phyloP scores from a whole-genome alignment of 83 land plant species.

The Picea abies region DNA sequence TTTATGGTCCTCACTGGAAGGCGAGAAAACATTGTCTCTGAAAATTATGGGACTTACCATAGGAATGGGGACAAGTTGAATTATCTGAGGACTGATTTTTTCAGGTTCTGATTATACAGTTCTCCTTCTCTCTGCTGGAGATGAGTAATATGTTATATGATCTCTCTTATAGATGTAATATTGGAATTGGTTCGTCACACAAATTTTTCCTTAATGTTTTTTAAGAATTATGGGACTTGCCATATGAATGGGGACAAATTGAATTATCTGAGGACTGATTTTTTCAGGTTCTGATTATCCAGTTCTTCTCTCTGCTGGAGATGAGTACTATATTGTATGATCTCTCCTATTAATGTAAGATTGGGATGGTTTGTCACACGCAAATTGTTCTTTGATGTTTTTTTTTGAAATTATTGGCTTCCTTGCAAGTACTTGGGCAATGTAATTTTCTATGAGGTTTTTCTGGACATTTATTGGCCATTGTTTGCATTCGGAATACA shows the following conservation, averaged over 20 bases:
- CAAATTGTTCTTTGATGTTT: background rate
- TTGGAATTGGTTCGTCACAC: background rate
- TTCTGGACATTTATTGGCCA: background rate
- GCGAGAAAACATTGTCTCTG: background rate
- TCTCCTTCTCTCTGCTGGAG: background rate
- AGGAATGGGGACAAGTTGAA: background rate
- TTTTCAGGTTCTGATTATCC: background rate
- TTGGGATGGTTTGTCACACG: background rate
- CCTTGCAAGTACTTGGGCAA: background rate
- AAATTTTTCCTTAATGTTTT: background rate
- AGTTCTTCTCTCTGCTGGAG: background rate
- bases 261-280: background rate
- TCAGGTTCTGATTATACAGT: background rate
- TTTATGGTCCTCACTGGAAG: background rate
- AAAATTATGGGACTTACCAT: background rate
- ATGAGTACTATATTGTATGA: constrained; percentile 4
- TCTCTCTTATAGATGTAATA: background rate
- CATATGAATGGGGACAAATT: too few species aligned
- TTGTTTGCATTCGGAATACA: background rate
- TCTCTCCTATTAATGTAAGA: background rate
- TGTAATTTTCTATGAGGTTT: background rate
- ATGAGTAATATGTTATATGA: constrained; percentile 6
- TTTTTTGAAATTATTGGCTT: background rate
- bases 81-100: background rate
- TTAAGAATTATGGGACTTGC: too few species aligned